Conservation (phyloP, 1,284 basidiomycete species). For the Sanghuangporus weigelae region DNA sequence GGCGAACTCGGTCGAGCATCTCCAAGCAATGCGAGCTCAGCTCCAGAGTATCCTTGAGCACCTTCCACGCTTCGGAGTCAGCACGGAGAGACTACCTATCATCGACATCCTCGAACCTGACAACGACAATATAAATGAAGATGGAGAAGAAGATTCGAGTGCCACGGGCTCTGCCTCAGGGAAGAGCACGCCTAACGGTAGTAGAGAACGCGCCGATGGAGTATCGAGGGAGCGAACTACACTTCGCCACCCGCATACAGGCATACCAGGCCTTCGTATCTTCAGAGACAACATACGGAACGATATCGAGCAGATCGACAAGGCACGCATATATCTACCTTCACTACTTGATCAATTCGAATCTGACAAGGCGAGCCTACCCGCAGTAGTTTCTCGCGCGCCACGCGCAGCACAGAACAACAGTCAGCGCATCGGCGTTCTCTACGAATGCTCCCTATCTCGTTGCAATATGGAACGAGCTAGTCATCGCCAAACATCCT, state of each 20-base stretch:
- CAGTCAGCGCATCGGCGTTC: conserved; percentile 26
- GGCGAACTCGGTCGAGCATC: conserved; percentile 4
- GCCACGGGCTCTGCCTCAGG: not conserved
- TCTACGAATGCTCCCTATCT: conserved; percentile 73
- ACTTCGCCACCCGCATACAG: not conserved
- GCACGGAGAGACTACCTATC: conserved; percentile 2
- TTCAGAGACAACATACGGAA: conserved; percentile 9
- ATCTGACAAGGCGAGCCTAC: not conserved
- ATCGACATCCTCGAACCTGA: conserved; percentile 2
- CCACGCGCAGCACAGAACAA: not conserved
- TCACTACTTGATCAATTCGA: not conserved
- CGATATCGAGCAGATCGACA: conserved; percentile 13
- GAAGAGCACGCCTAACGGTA: not conserved
- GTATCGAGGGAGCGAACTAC: not conserved
- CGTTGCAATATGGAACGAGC: conserved; percentile 72
- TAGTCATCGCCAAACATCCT: conserved; percentile 52
- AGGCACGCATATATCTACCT: not conserved
- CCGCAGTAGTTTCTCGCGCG: conserved; percentile 12
- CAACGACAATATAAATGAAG: not conserved
- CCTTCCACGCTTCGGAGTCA: conserved; percentile 5
- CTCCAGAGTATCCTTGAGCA: conserved; percentile 6
- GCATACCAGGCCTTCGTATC: conserved; percentile 9
- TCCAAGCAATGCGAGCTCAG: not conserved
- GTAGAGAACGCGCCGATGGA: not conserved
- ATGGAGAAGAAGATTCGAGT: not conserved